Evolutionary conservation across 768 basidiomycete genomes (phyloP).

Genomic region (Amyloporia xantha): DNA sequence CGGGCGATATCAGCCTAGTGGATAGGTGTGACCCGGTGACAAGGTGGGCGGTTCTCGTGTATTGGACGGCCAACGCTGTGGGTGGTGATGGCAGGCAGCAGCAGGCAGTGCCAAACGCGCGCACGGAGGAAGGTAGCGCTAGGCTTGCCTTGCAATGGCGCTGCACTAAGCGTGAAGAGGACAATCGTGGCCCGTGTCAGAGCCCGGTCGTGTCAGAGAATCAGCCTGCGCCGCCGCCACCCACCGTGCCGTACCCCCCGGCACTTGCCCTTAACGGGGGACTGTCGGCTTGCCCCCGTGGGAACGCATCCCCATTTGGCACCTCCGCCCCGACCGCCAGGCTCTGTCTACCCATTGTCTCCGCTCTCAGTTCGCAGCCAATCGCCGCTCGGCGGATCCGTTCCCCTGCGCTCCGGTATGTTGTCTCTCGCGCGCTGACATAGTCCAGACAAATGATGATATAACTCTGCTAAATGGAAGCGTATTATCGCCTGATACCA

Average conservation of each 20-base stretch:
- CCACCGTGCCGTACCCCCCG: constrained; percentile 8
- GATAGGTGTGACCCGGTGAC: too few species aligned
- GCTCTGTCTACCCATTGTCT: constrained; percentile 11
- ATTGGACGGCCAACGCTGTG: too few species aligned
- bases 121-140: too few species aligned
- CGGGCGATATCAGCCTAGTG: constrained; percentile 6
- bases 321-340: constrained; percentile 11
- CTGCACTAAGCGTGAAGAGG: background rate
- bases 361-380: background rate
- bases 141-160: too few species aligned
- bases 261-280: constrained; percentile 15
- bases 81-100: too few species aligned
- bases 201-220: constrained; percentile 9
- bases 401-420: background rate
- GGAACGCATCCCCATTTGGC: constrained; percentile 7
- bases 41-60: too few species aligned
- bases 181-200: background rate
- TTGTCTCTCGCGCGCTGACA: constrained; percentile 1
- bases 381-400: constrained; percentile 1
- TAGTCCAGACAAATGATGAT: background rate
- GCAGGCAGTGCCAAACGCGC: too few species aligned
- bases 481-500: constrained; percentile 17
- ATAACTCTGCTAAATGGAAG: constrained; percentile 5
- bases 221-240: constrained; percentile 12
- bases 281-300: constrained; percentile 7